Conservation (phyloP, 768 basidiomycete genomes). For the Gloeopeniophorella convolvens region DNA sequence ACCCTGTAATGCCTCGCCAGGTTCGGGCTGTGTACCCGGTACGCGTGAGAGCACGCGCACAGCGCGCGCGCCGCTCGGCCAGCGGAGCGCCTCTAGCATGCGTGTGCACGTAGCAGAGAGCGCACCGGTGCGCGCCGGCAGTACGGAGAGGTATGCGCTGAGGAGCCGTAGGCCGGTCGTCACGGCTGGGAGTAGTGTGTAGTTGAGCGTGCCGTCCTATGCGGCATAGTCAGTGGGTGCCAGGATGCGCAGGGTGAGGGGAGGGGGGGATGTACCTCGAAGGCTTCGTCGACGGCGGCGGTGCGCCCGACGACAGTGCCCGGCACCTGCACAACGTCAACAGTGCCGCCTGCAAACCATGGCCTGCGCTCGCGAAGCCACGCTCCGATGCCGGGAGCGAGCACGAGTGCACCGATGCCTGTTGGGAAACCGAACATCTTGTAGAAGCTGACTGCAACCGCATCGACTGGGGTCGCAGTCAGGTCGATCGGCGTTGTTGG, state of each 20-base stretch:
- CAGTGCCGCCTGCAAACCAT: slow-evolving; percentile 83
- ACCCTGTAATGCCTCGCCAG: slow-evolving; percentile 11
- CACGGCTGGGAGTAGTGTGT: slow-evolving; percentile 68
- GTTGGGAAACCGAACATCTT: slow-evolving; percentile 90
- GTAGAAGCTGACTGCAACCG: slow-evolving; percentile 80
- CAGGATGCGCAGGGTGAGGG: neutral
- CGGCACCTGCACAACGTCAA: slow-evolving; percentile 79
- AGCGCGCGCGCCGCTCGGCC: slow-evolving; percentile 53
- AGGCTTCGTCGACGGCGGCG: slow-evolving; percentile 57
- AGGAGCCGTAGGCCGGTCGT: slow-evolving; percentile 74
- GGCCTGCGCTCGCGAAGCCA: slow-evolving; percentile 56
- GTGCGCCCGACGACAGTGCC: slow-evolving; percentile 61
- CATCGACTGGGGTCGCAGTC: slow-evolving; percentile 62
- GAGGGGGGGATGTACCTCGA: slow-evolving; percentile 49
- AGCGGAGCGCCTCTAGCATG: slow-evolving; percentile 51
- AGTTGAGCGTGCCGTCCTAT: slow-evolving; percentile 85
- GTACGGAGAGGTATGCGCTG: slow-evolving; percentile 70
- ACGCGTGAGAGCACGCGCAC: slow-evolving; percentile 61
- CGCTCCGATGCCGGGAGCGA: slow-evolving; percentile 44
- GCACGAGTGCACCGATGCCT: slow-evolving; percentile 70
- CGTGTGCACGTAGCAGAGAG: slow-evolving; percentile 56
- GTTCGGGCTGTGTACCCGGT: slow-evolving; percentile 29
- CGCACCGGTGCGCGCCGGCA: slow-evolving; percentile 67
- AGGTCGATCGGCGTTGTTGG: slow-evolving; percentile 67
- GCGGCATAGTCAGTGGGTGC: neutral